Base-by-base conservation (phyloP, 2,329 filamentous ascomycete genomes). In the Fusarium sp. region DNA sequence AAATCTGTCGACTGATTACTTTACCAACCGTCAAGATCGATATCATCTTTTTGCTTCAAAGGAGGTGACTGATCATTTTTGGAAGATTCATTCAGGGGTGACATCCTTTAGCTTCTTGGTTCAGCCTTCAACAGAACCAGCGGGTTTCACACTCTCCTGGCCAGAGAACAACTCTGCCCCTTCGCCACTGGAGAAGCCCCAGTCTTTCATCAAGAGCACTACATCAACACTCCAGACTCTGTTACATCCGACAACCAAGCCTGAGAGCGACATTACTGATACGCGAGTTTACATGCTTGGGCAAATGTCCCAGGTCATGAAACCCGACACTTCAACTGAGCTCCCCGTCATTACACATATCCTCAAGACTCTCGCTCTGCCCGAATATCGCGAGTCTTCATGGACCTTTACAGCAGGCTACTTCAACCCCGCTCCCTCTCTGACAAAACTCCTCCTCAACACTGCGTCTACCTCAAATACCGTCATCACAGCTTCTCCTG, bases 341-440 rank as follows among this genome's bases (percentile, higher is more conserved):
- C 91, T 96, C 18, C 94, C 94, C 2, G 92, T 93, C 22, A 85
- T 99, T 24, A 94, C 90, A 0, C 89, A 89, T 51, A 89, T 98
- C 44, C 88, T 98, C 7, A 88, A 88, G 48, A 89, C 89, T 2
- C 87, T 98, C 7, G 87, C 92, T 1, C 84, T 82, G 1, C 88
- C 92, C 0, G 84, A 87, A 11, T 93, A 94, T 77, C 84, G 87
- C 15, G 88, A 90, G 39, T 93, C 93, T 0, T 92, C 90, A 20
- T 99, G 96, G 96, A 96, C 94, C 1, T 98, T 99, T 82, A 98
- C 96, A 2, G 96, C 96, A 0, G 96, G 96, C 59, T 99, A 99
- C 84, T 99, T 99, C 85, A 99, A 99, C 84, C 97, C 97, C 63
- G 95, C 95, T 12, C 93, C 95, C 0, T 91, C 92, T 8, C 89